These are phyloP conservation scores for Colletotrichum costaricense DNA, from an alignment of 2,329 filamentous ascomycete species.

Conservation along the genomic window DNA sequence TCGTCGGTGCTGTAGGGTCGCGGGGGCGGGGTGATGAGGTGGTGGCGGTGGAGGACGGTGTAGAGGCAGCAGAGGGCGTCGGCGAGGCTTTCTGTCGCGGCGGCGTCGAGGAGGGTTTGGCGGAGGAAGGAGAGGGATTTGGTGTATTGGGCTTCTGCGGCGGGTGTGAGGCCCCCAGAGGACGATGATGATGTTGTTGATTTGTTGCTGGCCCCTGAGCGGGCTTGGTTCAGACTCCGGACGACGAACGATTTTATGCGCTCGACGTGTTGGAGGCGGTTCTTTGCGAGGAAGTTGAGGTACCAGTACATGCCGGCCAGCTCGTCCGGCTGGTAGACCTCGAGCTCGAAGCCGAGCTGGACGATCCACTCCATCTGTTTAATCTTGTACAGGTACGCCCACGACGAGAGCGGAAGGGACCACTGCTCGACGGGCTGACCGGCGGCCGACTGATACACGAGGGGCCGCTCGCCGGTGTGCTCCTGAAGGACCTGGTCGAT, in stretches of 20 bases:
- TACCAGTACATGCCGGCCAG: slow-evolving; percentile 93
- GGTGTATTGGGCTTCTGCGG: slow-evolving; percentile 55
- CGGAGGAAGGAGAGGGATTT: slow-evolving; percentile 67
- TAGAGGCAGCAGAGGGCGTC: slow-evolving; percentile 72
- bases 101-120: slow-evolving; percentile 72
- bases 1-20: slow-evolving; percentile 75
- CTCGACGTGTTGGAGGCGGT: slow-evolving; percentile 76
- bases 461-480: slow-evolving; percentile 69
- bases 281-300: slow-evolving; percentile 77
- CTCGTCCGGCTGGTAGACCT: slow-evolving; percentile 89
- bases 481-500: slow-evolving; percentile 76
- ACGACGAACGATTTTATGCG: slow-evolving; percentile 76
- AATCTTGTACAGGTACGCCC: slow-evolving; percentile 93
- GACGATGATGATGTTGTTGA: too few relatives aligned
- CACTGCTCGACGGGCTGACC: slow-evolving; percentile 63
- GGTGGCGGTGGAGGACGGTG: slow-evolving; percentile 70
- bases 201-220: neutral
- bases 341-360: slow-evolving; percentile 93
- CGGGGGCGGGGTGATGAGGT: slow-evolving; percentile 60
- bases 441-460: slow-evolving; percentile 57
- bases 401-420: slow-evolving; percentile 83
- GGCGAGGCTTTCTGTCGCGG: slow-evolving; percentile 69
- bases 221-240: slow-evolving; percentile 47
- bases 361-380: slow-evolving; percentile 87
- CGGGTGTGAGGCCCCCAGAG: slow-evolving; percentile 39